Evolutionary conservation across 768 basidiomycete species (phyloP).

Genomic region (Boletellus sp.): DNA sequence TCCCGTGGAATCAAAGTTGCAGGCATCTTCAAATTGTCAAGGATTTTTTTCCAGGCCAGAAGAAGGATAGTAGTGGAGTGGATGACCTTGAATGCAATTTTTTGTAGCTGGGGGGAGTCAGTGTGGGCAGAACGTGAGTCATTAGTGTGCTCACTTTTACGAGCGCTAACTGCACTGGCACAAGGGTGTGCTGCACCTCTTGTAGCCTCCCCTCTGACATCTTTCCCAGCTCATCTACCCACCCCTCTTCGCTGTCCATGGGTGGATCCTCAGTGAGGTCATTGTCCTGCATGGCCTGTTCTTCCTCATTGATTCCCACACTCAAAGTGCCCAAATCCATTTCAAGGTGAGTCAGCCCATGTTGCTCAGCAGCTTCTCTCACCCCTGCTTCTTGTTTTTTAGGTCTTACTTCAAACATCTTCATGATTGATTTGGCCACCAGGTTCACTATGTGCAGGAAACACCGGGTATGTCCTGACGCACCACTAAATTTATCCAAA

Average conservation of each 20-base stretch:
- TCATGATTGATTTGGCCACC: slow-evolving; percentile 30
- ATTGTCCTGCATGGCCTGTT: neutral
- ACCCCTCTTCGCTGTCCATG: slow-evolving; percentile 6
- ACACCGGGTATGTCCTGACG: slow-evolving; percentile 23
- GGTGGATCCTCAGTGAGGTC: neutral
- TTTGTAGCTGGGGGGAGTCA: neutral
- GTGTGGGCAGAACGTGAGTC: neutral
- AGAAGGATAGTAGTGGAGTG: neutral
- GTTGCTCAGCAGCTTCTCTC: neutral
- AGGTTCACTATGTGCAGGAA: slow-evolving; percentile 24
- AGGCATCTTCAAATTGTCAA: neutral
- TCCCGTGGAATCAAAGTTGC: neutral
- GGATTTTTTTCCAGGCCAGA: neutral
- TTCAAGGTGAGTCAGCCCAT: neutral
- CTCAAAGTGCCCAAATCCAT: neutral
- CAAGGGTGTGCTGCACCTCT: slow-evolving; percentile 2
- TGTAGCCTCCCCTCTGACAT: slow-evolving; percentile 12
- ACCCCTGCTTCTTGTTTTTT: slow-evolving; percentile 1
- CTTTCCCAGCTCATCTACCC: slow-evolving; percentile 16
- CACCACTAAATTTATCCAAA: slow-evolving; percentile 23
- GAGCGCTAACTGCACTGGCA: slow-evolving; percentile 3
- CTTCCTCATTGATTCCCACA: neutral
- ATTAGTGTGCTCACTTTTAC: slow-evolving; percentile 2
- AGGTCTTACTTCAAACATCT: slow-evolving; percentile 36
- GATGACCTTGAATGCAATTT: neutral